Percentiles rank a stretch among this genome's conserved stretches.
Evolutionary conservation across 306 rosid genomes (phyloP).

Genomic region (Crotalaria pallida): DNA sequence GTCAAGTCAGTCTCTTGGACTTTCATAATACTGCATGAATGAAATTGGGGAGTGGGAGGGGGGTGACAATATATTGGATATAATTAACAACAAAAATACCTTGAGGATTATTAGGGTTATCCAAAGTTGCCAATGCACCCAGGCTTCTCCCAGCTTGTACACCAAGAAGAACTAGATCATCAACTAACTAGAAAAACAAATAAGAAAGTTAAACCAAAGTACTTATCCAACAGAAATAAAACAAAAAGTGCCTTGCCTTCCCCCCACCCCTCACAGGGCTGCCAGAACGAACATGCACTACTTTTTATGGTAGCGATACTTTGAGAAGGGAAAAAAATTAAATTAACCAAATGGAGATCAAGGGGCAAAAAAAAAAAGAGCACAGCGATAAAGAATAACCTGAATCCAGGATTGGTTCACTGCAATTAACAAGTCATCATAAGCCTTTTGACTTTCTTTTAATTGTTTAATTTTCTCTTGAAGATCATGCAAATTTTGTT

Average conservation of each 20-base stretch:
- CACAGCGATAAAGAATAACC: constrained; percentile 39
- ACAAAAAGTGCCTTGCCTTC: neutral
- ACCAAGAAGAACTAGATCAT: constrained; percentile 78
- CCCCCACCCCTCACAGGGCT: neutral
- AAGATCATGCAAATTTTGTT: constrained; percentile 64
- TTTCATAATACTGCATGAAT: constrained; percentile 10
- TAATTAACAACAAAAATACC: constrained; percentile 33
- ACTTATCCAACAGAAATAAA: constrained; percentile 3
- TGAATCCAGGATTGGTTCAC: constrained; percentile 76
- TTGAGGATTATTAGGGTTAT: constrained; percentile 36
- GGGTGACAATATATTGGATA: neutral
- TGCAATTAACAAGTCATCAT: constrained; percentile 63
- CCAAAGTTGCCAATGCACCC: constrained; percentile 42
- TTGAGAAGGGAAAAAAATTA: constrained; percentile 1
- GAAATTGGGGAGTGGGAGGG: neutral
- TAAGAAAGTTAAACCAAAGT: constrained; percentile 15
- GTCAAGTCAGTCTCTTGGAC: constrained; percentile 28
- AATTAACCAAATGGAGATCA: constrained; percentile 13
- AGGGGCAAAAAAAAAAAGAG: neutral
- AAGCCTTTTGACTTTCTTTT: constrained; percentile 53
- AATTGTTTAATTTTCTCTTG: constrained; percentile 49
- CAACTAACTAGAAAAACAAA: constrained; percentile 59
- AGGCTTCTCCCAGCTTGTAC: constrained; percentile 62
- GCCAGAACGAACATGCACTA: neutral
- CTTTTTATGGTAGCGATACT: neutral